Base-by-base conservation (phyloP, 805 yeast genomes). In the Phaffomyces opuntiae region DNA sequence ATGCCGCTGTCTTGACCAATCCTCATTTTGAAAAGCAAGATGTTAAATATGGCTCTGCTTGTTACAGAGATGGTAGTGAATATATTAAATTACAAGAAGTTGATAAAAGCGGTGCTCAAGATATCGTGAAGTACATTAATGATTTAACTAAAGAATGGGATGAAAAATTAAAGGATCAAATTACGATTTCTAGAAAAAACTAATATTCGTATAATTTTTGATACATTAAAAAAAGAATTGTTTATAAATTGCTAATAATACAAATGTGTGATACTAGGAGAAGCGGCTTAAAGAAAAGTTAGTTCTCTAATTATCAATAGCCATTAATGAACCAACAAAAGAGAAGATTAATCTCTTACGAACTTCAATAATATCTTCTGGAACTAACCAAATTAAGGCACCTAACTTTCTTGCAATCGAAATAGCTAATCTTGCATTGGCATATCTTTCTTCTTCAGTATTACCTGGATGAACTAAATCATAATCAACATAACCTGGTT, bases 321-420 rank as follows among this genome's bases (percentile, higher is more conserved):
- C 72, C 99, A 93, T 93, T 66, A 93, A 78, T 42, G 96, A 87
- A 44, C 97, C 99, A 50, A 93, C 87, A 64, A 93, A 93, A 1
- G 98, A 89, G 64, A 89, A 77, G 47, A 93, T 86, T 70, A 93
- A 81, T 66, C 98, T 81, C 39, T 96, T 77, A 68, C 98, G 85
- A 38, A 93, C 97, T 70, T 91, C 98, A 59, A 83, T 86, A 60
- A 93, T 93, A 70, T 93, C 99, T 67, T 93, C 99, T n/a, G 99
- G 99, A n/a, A 93, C 96, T 56, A 93, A 76, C 97, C 97, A 93
- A 60, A 93, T 93, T 63, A 93, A 79, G 36, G 96, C 99, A 51
- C 99, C 99, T 56, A 93, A 72, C 68, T 93, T 93, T 77, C 99
- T 85, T 33, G 99, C 99, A 60, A 93, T 93, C 3, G 98, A 93